Percentiles rank a stretch among this genome's conserved stretches.
phyloP scores from a whole-genome alignment of 2,329 filamentous ascomycete genomes.

The Fusarium veterinarium region DNA sequence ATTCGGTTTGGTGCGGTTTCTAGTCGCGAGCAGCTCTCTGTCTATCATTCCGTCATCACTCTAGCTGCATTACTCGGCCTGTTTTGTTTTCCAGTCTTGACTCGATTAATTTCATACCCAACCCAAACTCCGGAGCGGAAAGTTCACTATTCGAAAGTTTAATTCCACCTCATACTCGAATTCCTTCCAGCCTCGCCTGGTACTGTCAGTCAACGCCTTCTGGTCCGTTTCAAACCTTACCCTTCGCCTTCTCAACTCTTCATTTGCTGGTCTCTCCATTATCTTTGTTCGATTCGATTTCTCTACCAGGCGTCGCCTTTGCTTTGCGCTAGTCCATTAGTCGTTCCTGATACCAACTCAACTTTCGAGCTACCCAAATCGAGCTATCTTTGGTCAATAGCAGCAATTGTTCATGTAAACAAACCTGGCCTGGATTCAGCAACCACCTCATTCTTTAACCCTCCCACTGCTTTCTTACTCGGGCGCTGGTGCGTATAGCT shows the following conservation, averaged over 20 bases:
- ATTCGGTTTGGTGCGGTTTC: conserved; percentile 6
- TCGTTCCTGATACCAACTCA: conserved; percentile 27
- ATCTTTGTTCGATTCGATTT: conserved; percentile 17
- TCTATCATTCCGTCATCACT: conserved; percentile 29
- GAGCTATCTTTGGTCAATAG: conserved; percentile 31
- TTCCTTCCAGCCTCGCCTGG: conserved; percentile 8
- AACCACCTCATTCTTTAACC: neutral
- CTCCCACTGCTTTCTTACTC: neutral
- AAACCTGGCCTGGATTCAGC: conserved; percentile 24
- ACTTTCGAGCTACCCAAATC: conserved; percentile 30
- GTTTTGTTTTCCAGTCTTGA: conserved; percentile 11
- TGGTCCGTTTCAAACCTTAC: conserved; percentile 24
- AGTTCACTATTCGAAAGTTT: conserved; percentile 24
- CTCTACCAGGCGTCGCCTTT: conserved; percentile 9
- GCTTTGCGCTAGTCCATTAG: conserved; percentile 19
- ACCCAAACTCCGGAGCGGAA: neutral
- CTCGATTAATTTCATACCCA: neutral
- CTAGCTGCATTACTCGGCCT: neutral
- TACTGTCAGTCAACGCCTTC: conserved; percentile 20
- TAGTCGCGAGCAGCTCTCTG: neutral
- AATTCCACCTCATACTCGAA: conserved; percentile 19
- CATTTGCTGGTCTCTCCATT: conserved; percentile 24
- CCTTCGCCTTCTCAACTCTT: conserved; percentile 10
- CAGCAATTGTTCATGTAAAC: conserved; percentile 43
- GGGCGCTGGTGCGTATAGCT: conserved; percentile 21